Evolutionary conservation across 2,329 filamentous ascomycete genomes (phyloP), one percentile per base, ranked within the genome.

Genomic region (Drechslera avenae): DNA sequence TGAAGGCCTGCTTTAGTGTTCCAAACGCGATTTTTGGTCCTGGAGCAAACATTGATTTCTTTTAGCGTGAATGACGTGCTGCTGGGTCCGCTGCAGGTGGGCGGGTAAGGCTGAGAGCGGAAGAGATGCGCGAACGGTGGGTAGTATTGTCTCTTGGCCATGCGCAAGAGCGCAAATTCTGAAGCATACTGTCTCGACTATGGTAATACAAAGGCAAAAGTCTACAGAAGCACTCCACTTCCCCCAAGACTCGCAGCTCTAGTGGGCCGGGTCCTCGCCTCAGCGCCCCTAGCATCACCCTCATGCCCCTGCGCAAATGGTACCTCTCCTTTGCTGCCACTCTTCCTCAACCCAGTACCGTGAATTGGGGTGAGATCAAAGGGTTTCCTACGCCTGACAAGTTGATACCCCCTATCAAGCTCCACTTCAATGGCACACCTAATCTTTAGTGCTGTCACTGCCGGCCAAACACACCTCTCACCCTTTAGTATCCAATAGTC

Each of bases 381-480:
- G 14, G 73, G 75, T 58, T 76, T 77, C 39, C 73, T 46, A 40
- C 87, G 82, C 53, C 90, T 79, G 0, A 93, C 88, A 50, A 88
- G 78, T 72, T 95, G 89, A 72, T 96, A 97, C 0, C 90, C 89
- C 39, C 86, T 79, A 71, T 97, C 92, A 9, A 97, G 79, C 69
- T 96, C 91, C 47, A 91, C 87, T 73, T 97, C 93, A 6, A 97
- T 83, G 4, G 87, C 88, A 72, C 90, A 94, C 5, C 93, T 79
- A 5, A 96, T 86, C 62, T 88, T 87, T 54, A 97, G 75, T 12
- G 91, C 90, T 26, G 86, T 86, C 3, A 96, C 85, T 2, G 91
- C 90, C 0, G 92, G 93, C 92, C 93, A 97, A 0, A 96, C 91
- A 59, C 89, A 92, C 55, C 86, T 79, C 74, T 97, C 93, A 1